Base-by-base conservation (phyloP, 176 grass and related monocot species). In the Musa schizocarpa region DNA sequence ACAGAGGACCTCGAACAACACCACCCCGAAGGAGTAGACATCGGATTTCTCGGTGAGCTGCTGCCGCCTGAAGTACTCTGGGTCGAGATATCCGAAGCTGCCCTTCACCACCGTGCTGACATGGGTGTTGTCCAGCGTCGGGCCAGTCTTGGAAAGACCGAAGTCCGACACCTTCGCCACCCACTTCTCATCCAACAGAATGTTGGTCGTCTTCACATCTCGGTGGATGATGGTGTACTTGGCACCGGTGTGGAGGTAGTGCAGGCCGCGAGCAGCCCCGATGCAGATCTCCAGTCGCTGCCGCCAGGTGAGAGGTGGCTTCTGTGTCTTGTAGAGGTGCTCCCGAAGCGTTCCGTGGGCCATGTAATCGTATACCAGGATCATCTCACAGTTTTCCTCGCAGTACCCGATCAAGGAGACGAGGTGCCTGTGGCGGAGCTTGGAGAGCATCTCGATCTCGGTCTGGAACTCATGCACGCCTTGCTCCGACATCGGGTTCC, bases 281-380 rank as follows among this genome's bases (percentile, higher is more conserved):
- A 90, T 90, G 78, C 91, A 90, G 79, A 93, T 89, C 61, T 86
- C 82, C 3, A 93, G 87, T 17, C 91, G 74, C 79, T 87, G 67
- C 72, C 81, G 89, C 87, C 91, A 93, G 12, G 91, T 50, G 53
- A 93, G 82, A 57, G 85, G 85, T 9, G 77, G 50, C 55, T 86
- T 88, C 19, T 65, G 78, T 66, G 77, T 79, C 80, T 80, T 83
- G 80, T 93, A 90, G 48, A 93, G 73, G 67, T 93, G 87, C 52
- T 93, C 76, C 9, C 87, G 73, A 3, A 93, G 82, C 0, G 87
- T 93, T 0, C 90, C 90, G 21, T 87, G 59, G 13, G 87, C 87
- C 85, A 93, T 90, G 75, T 90, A 93, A 54, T 93, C 91, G n/a
- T 93, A 93, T 0, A 93, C 85, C 25, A 93, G 77, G 50, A 93